Evolutionary conservation across 108 stramenopile genomes (phyloP).

Genomic region (Licmophora abbreviata): DNA sequence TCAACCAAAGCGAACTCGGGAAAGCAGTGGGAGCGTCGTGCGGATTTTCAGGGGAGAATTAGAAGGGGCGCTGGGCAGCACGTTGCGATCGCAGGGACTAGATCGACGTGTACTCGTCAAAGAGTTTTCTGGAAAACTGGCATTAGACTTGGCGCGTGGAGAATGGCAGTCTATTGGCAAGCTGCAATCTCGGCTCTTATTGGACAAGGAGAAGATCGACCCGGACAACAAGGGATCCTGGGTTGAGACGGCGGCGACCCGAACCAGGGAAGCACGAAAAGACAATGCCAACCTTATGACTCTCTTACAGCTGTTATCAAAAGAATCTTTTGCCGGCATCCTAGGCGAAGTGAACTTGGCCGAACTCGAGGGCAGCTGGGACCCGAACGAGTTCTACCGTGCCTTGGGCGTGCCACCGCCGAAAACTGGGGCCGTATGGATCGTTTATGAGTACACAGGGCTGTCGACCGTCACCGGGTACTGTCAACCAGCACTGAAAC

Average conservation of each 20-base stretch:
- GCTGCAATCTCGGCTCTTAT: slow-evolving; percentile 44
- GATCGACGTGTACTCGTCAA: slow-evolving; percentile 65
- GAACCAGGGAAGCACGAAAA: slow-evolving; percentile 34
- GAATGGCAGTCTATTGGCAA: slow-evolving; percentile 37
- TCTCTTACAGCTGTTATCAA: slow-evolving; percentile 21
- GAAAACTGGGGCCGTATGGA: slow-evolving; percentile 49
- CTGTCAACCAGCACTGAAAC: slow-evolving; percentile 23
- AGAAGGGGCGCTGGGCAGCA: slow-evolving; percentile 33
- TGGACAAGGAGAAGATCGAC: slow-evolving; percentile 7
- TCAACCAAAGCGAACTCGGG: slow-evolving; percentile 56
- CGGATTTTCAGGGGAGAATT: slow-evolving; percentile 74
- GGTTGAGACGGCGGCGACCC: slow-evolving; percentile 31
- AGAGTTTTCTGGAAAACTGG: slow-evolving; percentile 61
- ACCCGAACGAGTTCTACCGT: slow-evolving; percentile 71
- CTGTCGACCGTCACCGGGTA: slow-evolving; percentile 44
- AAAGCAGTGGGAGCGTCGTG: slow-evolving; percentile 61
- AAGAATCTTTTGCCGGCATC: slow-evolving; percentile 46
- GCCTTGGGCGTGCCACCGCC: slow-evolving; percentile 62
- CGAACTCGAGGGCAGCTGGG: slow-evolving; percentile 59
- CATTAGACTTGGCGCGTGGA: slow-evolving; percentile 32
- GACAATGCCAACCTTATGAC: slow-evolving; percentile 51
- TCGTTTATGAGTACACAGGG: slow-evolving; percentile 78
- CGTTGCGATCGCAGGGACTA: slow-evolving; percentile 43
- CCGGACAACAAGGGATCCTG: slow-evolving; percentile 61
- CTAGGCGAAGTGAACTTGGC: slow-evolving; percentile 68